Percentiles rank a stretch among this genome's conserved stretches.
Evolutionary conservation across 2,329 filamentous ascomycete genomes (phyloP).

Genomic region (Amylocarpus encephaloides): DNA sequence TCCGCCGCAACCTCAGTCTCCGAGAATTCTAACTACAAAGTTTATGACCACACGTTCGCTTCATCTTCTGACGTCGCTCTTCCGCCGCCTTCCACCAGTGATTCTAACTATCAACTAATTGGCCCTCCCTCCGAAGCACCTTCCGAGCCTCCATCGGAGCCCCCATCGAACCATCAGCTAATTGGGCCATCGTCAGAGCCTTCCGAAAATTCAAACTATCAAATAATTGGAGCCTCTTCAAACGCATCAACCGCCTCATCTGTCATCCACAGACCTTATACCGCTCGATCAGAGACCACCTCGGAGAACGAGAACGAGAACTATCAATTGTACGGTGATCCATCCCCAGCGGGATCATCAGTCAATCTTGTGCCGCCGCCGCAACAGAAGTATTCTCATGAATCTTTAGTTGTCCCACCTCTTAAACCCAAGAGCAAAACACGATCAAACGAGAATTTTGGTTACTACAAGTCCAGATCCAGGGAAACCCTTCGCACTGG

Average conservation of each 20-base stretch:
- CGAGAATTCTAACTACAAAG: constrained; percentile 32
- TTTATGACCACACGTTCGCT: constrained; percentile 22
- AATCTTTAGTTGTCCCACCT: constrained; percentile 53
- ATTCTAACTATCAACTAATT: constrained; percentile 45
- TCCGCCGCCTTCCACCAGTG: constrained; percentile 20
- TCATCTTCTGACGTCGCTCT: constrained; percentile 20
- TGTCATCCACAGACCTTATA: constrained; percentile 27
- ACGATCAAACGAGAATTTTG: constrained; percentile 42
- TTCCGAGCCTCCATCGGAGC: constrained; percentile 7
- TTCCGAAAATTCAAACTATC: constrained; percentile 39
- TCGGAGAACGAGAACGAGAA: constrained; percentile 36
- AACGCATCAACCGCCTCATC: constrained; percentile 14
- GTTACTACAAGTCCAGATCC: constrained; percentile 44
- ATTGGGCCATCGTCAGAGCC: constrained; percentile 42
- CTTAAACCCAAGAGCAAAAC: constrained; percentile 42
- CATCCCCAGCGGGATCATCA: constrained; percentile 35
- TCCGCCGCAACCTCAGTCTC: constrained; percentile 27
- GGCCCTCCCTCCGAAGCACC: constrained; percentile 40
- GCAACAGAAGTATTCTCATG: constrained; percentile 47
- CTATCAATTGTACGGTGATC: constrained; percentile 46
- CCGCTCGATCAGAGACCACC: constrained; percentile 7
- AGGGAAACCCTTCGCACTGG: constrained; percentile 47
- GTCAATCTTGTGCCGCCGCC: constrained; percentile 25
- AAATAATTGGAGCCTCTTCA: constrained; percentile 46
- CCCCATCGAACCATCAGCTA: constrained; percentile 42